Evolutionary conservation across 257 asterid genomes (phyloP).

Genomic region (Scutellaria baicalensis): DNA sequence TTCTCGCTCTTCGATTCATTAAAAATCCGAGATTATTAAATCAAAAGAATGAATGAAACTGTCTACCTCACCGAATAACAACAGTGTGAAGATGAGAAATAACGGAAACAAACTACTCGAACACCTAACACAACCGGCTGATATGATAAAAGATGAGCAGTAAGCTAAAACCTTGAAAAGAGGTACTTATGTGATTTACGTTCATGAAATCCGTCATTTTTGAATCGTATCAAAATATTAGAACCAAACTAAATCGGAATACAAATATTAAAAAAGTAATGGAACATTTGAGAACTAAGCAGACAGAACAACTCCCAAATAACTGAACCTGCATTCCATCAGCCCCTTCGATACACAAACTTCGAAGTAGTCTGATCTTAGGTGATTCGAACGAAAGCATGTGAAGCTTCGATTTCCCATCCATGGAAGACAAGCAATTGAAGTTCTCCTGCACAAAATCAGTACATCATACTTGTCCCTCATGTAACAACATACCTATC

Average conservation of each 20-base stretch:
- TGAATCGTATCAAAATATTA: background rate
- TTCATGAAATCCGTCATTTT: background rate
- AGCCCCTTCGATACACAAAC: conserved; percentile 62
- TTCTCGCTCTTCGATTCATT: background rate
- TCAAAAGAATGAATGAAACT: background rate
- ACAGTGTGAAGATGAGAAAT: background rate
- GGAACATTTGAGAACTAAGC: background rate
- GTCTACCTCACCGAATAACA: background rate
- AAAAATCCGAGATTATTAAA: background rate
- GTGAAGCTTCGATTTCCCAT: conserved; percentile 56
- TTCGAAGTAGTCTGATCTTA: conserved; percentile 65
- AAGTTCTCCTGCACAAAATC: conserved; percentile 45
- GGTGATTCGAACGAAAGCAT: conserved; percentile 70
- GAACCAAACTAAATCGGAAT: background rate
- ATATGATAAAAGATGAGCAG: background rate
- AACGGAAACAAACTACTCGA: background rate
- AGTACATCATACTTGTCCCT: background rate
- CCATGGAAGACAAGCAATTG: conserved; percentile 38
- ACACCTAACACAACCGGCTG: background rate
- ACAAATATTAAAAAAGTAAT: background rate
- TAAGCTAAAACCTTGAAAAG: background rate
- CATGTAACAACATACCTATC: background rate
- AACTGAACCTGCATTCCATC: conserved; percentile 68
- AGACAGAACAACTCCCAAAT: background rate
- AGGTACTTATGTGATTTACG: background rate